Base-by-base conservation (phyloP, 2,329 filamentous ascomycete species). In the Paraphaeosphaeria sporulosa region DNA sequence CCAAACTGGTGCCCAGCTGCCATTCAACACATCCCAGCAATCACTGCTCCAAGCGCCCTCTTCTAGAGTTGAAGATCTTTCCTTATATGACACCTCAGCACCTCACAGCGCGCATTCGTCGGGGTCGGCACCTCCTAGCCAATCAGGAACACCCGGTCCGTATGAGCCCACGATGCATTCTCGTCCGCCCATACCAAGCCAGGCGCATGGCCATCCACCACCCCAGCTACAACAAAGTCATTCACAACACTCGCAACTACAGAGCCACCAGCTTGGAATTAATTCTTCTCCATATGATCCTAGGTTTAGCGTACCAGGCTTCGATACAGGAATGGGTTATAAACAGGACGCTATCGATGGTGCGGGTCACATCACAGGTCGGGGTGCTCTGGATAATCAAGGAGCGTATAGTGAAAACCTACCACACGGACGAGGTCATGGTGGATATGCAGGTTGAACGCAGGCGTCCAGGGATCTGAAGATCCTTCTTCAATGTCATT, bases 261-360 rank as follows among this genome's bases (percentile, higher is more conserved):
- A 71, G 55, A 62, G 64, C 21, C 74, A 76, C 53, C 74, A 74
- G 49, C 63, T 76, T 38, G 67, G 70, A 53, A 66, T 76, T 9
- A 71, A 67, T 52, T 57, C 69, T 10, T 68, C 68, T 23, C 62
- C 70, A 46, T 76, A 76, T 61, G 74, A 76, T 55, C 72, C 73
- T 7, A 64, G 74, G 44, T 76, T 73, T 56, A 63, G 61, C 12
- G 67, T 75, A 46, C 72, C 73, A 57, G 71, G 71, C 21, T 76
- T 71, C 42, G 73, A 76, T 61, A 73, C 74, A 21, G 67, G 68
- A 15, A 76, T 76, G 72, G 71, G 73, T 61, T 76, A 69, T 58
- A 76, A 76, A 61, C 69, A 71, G 55, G 64, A 65, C 13, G 58
- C 60, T 46, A 55, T 58, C 23, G 62, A 63, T 40, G 21, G 44